Evolutionary conservation across 352 stramenopile genomes (phyloP).

Genomic region (Globisporangium cystogenes): DNA sequence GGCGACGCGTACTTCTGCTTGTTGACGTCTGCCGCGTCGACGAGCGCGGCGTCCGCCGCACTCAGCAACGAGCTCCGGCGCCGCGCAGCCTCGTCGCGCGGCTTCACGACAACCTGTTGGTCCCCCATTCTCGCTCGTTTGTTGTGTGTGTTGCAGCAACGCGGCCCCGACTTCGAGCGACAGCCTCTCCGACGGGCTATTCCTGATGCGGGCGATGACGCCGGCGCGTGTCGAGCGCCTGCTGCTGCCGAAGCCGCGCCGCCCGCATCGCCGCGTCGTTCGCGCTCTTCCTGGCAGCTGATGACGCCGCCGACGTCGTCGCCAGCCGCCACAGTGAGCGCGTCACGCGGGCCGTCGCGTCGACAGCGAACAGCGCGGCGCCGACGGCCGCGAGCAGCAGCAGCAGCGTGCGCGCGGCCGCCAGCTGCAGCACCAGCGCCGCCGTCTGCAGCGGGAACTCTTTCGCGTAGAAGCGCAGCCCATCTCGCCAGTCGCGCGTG

Average conservation of each 20-base stretch:
- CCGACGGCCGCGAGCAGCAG: constrained; percentile 20
- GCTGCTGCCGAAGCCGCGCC: constrained; percentile 33
- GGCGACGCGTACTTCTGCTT: constrained; percentile 50
- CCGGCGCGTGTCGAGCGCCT: constrained; percentile 12
- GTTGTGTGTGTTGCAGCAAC: not conserved
- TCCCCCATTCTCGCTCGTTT: constrained; percentile 3
- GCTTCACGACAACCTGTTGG: constrained; percentile 7
- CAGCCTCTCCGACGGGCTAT: too few relatives aligned
- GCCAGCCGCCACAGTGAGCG: constrained; percentile 2
- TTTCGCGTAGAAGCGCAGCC: constrained; percentile 23
- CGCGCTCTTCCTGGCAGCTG: not conserved
- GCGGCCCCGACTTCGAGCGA: too few relatives aligned
- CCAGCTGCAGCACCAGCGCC: constrained; percentile 11
- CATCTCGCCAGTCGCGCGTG: constrained; percentile 2
- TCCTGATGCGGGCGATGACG: not conserved
- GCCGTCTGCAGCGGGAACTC: constrained; percentile 23
- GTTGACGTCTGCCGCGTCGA: constrained; percentile 13
- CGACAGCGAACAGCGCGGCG: constrained; percentile 22
- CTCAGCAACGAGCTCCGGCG: constrained; percentile 3
- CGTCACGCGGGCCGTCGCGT: constrained; percentile 12
- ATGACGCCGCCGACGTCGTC: constrained; percentile 52
- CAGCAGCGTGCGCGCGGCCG: constrained; percentile 19
- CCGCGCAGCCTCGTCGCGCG: constrained; percentile 4
- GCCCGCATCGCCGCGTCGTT: constrained; percentile 75
- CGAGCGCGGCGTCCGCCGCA: not conserved